phyloP scores from a whole-genome alignment of 139 green algal genomes.

The Gonium pectorale region DNA sequence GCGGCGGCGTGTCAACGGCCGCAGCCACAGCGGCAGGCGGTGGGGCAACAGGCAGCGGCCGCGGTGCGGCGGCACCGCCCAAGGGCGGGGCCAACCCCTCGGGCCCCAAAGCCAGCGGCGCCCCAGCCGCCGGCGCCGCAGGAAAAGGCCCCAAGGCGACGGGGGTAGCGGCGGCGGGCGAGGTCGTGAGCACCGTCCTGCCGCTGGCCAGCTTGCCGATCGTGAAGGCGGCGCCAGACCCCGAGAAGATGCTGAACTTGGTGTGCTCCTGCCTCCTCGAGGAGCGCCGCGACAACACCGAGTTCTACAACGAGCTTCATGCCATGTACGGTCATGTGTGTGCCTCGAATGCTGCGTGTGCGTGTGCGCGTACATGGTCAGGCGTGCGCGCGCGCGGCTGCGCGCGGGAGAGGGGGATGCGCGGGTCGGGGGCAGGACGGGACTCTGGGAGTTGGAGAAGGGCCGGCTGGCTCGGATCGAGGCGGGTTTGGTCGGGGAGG shows the following conservation, averaged over 20 bases:
- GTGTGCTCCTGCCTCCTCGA: not conserved
- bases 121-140: not conserved
- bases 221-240: not conserved
- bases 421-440: not conserved
- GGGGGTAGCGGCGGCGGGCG: not conserved
- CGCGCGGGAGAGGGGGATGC: too few relatives aligned
- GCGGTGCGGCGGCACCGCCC: too few relatives aligned
- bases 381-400: not conserved
- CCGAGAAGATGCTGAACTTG: not conserved
- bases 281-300: not conserved
- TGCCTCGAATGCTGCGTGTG: not conserved
- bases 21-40: not conserved
- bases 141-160: not conserved
- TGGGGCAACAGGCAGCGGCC: not conserved
- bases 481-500: not conserved
- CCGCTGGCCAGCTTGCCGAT: not conserved
- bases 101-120: too few relatives aligned
- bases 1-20: too few relatives aligned
- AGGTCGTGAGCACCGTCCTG: not conserved
- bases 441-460: too few relatives aligned
- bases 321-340: not conserved
- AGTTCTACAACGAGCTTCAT: not conserved
- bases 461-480: too few relatives aligned
- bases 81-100: too few relatives aligned
- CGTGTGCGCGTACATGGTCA: not conserved